These are phyloP conservation scores for Balakata baccata DNA, from an alignment of 345 rosid species.

Conservation along the genomic window DNA sequence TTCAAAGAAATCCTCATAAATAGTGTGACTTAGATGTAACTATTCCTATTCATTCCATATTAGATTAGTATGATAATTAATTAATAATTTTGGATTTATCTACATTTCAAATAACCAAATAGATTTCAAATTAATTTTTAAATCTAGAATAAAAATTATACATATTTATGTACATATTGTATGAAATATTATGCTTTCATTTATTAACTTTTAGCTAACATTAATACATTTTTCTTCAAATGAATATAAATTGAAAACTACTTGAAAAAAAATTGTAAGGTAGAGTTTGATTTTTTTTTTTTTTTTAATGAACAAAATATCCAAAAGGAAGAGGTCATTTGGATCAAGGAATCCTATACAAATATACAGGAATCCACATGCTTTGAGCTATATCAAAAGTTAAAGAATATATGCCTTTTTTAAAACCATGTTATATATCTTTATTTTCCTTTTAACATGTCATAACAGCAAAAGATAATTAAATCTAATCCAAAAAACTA, in stretches of 20 bases:
- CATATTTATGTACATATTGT: no score
- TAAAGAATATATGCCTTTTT: slow-evolving; percentile 33
- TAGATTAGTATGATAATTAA: background rate
- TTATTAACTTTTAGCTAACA: no score
- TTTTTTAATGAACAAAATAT: slow-evolving; percentile 12
- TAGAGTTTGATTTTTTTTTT: background rate
- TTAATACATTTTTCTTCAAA: no score
- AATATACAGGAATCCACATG: slow-evolving; percentile 46
- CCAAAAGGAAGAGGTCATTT: slow-evolving; percentile 25
- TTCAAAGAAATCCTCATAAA: slow-evolving; percentile 21
- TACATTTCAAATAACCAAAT: no score
- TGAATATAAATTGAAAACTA: no score
- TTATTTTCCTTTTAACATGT: slow-evolving; percentile 10
- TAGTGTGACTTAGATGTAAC: slow-evolving; percentile 26
- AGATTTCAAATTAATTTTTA: no score
- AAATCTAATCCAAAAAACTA: slow-evolving; percentile 12
- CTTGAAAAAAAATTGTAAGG: no score
- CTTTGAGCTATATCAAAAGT: slow-evolving; percentile 36
- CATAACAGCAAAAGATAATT: background rate
- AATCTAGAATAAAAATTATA: no score
- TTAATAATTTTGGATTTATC: no score
- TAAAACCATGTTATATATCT: slow-evolving; percentile 11
- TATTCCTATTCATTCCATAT: background rate
- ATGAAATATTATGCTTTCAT: background rate
- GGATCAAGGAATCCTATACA: slow-evolving; percentile 40